Percentiles rank a stretch among this genome's conserved stretches.
Evolutionary conservation across 129 eudicot genomes (phyloP).

Genomic region (Flaveria robusta): DNA sequence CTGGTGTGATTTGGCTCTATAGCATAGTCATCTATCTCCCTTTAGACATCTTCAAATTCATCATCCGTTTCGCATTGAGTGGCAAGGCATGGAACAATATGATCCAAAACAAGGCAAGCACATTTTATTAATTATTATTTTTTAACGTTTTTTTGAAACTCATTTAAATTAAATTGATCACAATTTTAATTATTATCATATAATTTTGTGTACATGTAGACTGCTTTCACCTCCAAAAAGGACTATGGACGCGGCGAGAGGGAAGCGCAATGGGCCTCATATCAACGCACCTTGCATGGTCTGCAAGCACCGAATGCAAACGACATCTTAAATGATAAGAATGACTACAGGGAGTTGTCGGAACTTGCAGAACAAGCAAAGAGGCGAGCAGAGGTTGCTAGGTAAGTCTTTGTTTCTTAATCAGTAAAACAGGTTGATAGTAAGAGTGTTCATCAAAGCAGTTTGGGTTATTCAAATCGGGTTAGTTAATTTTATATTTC

Average conservation of each 20-base stretch:
- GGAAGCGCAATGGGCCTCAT: constrained; percentile 55
- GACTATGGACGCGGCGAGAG: constrained; percentile 53
- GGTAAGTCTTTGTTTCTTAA: constrained; percentile 30
- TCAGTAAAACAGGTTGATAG: not conserved
- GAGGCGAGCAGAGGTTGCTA: constrained; percentile 55
- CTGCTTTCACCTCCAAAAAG: constrained; percentile 52
- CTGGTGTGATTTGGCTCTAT: constrained; percentile 77
- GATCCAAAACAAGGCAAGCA: constrained; percentile 60
- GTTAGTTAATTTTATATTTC: no score
- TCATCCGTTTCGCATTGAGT: constrained; percentile 61
- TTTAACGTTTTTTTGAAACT: not conserved
- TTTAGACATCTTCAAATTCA: constrained; percentile 65
- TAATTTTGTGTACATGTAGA: constrained; percentile 20
- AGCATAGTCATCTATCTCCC: constrained; percentile 66
- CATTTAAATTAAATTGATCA: not conserved
- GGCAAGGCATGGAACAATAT: constrained; percentile 81
- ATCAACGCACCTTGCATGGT: constrained; percentile 53
- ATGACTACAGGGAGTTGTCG: constrained; percentile 34
- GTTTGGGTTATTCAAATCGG: no score
- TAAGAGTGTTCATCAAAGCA: no score
- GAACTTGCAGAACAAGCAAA: constrained; percentile 54
- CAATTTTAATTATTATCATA: not conserved
- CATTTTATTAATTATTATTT: not conserved
- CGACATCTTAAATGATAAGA: constrained; percentile 33
- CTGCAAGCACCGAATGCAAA: constrained; percentile 39